phyloP scores from a whole-genome alignment of 2,329 filamentous ascomycete species.

The Xylariaceae sp. region DNA sequence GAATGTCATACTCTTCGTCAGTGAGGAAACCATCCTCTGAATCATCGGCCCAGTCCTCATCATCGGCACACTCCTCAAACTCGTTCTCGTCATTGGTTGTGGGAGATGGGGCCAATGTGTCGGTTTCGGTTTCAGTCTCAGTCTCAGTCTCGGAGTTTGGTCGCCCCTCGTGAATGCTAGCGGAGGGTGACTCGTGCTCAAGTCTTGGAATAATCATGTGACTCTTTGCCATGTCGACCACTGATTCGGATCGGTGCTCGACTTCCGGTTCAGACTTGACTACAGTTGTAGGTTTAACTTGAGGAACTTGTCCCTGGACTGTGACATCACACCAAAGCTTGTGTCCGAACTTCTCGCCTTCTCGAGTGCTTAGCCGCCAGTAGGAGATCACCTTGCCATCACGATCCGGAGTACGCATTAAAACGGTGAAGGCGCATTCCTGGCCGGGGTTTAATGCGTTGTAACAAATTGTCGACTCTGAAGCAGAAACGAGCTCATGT shows the following conservation, averaged over 20 bases:
- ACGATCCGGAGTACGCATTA: constrained; percentile 74
- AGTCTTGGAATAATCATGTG: constrained; percentile 97
- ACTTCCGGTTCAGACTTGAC: constrained; percentile 12
- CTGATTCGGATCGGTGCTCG: constrained; percentile 3
- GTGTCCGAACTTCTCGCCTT: constrained; percentile 83
- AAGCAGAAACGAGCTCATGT: constrained; percentile 70
- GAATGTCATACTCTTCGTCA: constrained; percentile 96
- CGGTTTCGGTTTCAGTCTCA: constrained; percentile 29
- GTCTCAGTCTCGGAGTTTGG: constrained; percentile 47
- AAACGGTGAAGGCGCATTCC: constrained; percentile 74
- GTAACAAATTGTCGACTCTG: constrained; percentile 75
- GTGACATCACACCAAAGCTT: constrained; percentile 92
- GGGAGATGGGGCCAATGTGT: constrained; percentile 28
- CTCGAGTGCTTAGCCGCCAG: constrained; percentile 84
- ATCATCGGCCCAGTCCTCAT: constrained; percentile 59
- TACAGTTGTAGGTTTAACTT: not conserved
- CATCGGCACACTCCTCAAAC: constrained; percentile 48
- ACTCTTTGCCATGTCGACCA: constrained; percentile 37
- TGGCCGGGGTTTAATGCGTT: constrained; percentile 67
- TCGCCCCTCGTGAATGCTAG: constrained; percentile 70
- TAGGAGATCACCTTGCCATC: constrained; percentile 84
- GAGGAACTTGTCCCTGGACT: constrained; percentile 43
- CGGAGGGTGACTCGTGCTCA: constrained; percentile 84
- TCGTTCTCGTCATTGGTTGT: constrained; percentile 41
- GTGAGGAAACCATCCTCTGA: constrained; percentile 79